Conservation (phyloP, 208 protist species). For the Angomonas desouzai region DNA sequence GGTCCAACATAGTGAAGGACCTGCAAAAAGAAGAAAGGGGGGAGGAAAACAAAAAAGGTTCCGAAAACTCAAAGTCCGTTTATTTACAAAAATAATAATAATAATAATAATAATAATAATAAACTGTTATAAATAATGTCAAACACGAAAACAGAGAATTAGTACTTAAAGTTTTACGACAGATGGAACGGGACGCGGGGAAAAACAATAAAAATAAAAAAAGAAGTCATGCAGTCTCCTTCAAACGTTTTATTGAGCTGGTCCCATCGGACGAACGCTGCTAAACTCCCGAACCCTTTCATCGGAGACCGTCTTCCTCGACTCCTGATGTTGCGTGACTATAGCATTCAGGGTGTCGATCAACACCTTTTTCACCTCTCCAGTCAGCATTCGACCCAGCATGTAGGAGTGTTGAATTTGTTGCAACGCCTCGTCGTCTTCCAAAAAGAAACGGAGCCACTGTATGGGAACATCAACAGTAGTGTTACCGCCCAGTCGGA, state of each 20-base stretch:
- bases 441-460: conserved; percentile 98
- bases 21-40: no score
- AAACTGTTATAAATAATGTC: no score
- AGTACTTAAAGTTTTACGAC: no score
- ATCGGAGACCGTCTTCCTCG: conserved; percentile 85
- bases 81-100: no score
- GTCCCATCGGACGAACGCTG: conserved; percentile 55
- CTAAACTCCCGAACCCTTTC: conserved; percentile 79
- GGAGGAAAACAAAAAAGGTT: no score
- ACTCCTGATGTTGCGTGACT: conserved; percentile 88
- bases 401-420: conserved; percentile 87
- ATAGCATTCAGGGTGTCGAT: conserved; percentile 89
- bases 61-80: no score
- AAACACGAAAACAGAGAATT: no score
- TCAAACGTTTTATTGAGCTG: conserved; percentile 48
- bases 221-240: no score
- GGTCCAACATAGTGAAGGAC: no score
- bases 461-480: conserved; percentile 95
- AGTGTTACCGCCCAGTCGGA: conserved; percentile 91
- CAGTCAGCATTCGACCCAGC: conserved; percentile 94
- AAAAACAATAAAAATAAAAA: no score
- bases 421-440: conserved; percentile 94
- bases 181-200: no score
- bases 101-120: no score
- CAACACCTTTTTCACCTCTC: conserved; percentile 96